Conservation (phyloP, 345 rosid genomes). For the Eucalyptus albens region DNA sequence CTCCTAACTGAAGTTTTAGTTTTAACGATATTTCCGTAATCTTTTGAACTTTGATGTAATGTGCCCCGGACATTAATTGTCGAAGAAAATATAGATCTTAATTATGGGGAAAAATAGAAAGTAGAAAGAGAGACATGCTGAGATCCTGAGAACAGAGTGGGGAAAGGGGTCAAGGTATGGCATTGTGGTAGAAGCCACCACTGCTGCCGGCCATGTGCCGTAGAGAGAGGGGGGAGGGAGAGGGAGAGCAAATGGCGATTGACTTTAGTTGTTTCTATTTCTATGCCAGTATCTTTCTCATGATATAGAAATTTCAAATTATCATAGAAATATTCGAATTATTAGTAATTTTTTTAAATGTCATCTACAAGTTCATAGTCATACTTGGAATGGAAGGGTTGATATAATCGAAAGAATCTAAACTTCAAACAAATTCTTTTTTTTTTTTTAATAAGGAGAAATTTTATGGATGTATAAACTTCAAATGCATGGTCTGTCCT, state of each 20-base stretch:
- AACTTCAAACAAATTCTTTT: background rate
- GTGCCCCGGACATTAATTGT: background rate
- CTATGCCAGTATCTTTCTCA: background rate
- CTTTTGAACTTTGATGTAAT: background rate
- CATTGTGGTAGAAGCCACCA: background rate
- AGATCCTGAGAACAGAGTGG: background rate
- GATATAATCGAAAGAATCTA: background rate
- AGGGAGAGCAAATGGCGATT: background rate
- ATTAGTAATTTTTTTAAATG: background rate
- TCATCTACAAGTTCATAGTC: background rate
- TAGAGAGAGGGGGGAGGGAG: background rate
- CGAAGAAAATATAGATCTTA: background rate
- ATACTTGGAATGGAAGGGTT: background rate
- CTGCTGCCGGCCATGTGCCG: background rate
- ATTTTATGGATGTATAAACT: background rate
- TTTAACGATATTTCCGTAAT: background rate
- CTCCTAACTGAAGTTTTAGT: background rate
- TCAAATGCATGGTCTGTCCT: background rate
- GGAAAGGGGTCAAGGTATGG: background rate
- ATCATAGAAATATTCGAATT: background rate
- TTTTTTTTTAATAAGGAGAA: background rate
- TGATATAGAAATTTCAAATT: background rate
- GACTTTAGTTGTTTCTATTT: background rate
- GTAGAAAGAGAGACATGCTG: background rate
- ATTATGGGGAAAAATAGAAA: background rate